Evolutionary conservation across 148 eudicot species (phyloP).

Genomic region (Chenopodium album): DNA sequence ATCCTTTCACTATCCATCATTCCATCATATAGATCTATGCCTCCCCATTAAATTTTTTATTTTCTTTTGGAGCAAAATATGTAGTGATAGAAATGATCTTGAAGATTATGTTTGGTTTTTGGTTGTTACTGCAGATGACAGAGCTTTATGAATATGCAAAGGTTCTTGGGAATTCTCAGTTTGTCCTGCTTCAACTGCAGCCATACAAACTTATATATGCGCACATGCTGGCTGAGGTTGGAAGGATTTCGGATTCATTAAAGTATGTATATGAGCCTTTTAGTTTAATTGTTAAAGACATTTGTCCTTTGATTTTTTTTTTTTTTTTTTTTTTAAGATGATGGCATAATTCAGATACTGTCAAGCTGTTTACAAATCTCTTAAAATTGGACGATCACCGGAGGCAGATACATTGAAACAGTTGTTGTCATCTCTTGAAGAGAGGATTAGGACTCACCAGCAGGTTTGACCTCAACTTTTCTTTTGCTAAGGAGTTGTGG

Average conservation of each 20-base stretch:
- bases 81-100: background rate
- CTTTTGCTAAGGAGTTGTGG: background rate
- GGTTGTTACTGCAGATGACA: conserved; percentile 61
- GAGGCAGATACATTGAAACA: conserved; percentile 77
- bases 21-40: background rate
- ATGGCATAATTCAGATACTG: conserved; percentile 64
- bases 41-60: background rate
- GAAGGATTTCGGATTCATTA: conserved; percentile 80
- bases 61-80: background rate
- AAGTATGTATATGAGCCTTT: conserved; percentile 47
- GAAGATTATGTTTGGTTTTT: conserved; percentile 1
- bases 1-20: background rate
- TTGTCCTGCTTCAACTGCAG: conserved; percentile 73
- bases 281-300: conserved; percentile 3
- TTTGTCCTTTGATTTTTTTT: conserved; percentile 11
- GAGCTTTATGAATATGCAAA: conserved; percentile 90
- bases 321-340: conserved; percentile 9
- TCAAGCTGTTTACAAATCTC: conserved; percentile 69
- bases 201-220: conserved; percentile 92
- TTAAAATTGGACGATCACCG: conserved; percentile 76
- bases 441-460: conserved; percentile 84
- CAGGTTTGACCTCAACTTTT: conserved; percentile 45
- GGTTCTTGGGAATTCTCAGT: conserved; percentile 91
- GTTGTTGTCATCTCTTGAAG: conserved; percentile 74
- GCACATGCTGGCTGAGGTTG: conserved; percentile 93